phyloP scores from a whole-genome alignment of 345 rosid species.

The Hirschfeldia incana region DNA sequence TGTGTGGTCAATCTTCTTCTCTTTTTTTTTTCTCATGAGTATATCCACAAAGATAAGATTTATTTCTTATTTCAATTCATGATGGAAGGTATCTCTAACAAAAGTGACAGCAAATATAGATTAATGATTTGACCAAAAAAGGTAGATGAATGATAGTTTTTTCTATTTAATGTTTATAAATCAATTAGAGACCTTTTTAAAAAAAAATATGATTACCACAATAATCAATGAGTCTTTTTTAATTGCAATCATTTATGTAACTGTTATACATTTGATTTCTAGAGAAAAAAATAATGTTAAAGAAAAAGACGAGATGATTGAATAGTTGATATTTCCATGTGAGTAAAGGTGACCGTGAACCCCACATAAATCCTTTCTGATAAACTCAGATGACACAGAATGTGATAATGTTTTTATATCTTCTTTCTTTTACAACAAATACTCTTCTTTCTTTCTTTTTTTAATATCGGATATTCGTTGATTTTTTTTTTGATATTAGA shows the following conservation, averaged over 20 bases:
- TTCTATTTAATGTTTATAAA: too few relatives aligned
- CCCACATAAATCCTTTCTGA: constrained; percentile 31
- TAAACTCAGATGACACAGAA: constrained; percentile 28
- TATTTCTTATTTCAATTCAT: too few relatives aligned
- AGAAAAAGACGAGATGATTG: not conserved
- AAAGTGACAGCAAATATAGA: not conserved
- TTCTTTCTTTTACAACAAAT: not conserved
- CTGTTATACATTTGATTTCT: not conserved
- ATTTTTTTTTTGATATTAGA: not conserved
- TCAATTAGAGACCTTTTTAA: too few relatives aligned
- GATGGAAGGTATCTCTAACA: too few relatives aligned
- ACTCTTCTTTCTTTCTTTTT: not conserved
- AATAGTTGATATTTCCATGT: constrained; percentile 28
- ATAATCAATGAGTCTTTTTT: not conserved
- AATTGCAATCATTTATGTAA: not conserved
- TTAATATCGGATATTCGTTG: not conserved
- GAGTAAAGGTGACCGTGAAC: constrained; percentile 9
- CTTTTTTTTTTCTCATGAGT: too few relatives aligned
- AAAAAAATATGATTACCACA: not conserved
- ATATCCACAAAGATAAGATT: too few relatives aligned
- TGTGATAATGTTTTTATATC: constrained; percentile 29
- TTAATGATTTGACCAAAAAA: not conserved
- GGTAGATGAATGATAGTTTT: too few relatives aligned
- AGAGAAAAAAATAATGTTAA: not conserved
- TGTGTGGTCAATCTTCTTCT: too few relatives aligned